Evolutionary conservation across 2,329 filamentous ascomycete genomes (phyloP).

Genomic region (Didymellaceae sp.): DNA sequence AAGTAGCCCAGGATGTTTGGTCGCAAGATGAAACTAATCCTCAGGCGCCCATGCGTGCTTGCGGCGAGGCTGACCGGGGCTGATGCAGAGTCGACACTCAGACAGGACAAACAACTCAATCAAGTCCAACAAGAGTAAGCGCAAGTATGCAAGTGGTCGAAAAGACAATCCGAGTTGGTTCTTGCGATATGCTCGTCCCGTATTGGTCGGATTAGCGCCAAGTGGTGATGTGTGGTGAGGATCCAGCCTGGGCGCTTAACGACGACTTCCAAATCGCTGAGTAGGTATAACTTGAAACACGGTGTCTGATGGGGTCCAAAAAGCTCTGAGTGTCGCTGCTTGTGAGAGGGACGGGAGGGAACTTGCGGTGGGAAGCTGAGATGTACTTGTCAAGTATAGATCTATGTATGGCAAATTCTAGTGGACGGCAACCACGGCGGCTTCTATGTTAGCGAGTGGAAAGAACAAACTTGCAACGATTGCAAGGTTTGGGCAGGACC

Average conservation of each 20-base stretch:
- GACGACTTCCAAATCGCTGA: conserved; percentile 35
- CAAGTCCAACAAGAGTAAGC: conserved; percentile 23
- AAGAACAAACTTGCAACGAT: conserved; percentile 24
- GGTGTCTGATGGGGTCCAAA: conserved; percentile 31
- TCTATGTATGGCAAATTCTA: conserved; percentile 26
- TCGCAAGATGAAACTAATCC: conserved; percentile 38
- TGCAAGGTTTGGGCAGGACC: conserved; percentile 21
- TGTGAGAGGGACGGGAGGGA: conserved; percentile 21
- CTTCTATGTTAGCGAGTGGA: conserved; percentile 23
- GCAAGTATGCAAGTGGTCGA: conserved; percentile 32
- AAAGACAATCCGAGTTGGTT: conserved; percentile 15
- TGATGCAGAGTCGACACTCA: conserved; percentile 27
- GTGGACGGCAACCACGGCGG: conserved; percentile 35
- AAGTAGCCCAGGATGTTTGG: conserved; percentile 26
- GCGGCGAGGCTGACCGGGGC: conserved; percentile 40
- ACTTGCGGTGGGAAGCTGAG: conserved; percentile 15
- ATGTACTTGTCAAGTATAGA: conserved; percentile 24
- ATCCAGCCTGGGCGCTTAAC: conserved; percentile 44
- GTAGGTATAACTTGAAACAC: conserved; percentile 40
- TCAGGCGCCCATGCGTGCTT: conserved; percentile 30
- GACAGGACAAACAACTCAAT: conserved; percentile 5
- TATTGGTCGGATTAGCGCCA: conserved; percentile 45
- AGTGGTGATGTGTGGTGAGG: conserved; percentile 31
- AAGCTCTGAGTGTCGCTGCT: conserved; percentile 30
- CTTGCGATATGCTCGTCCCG: conserved; percentile 20